Conservation (phyloP, 2,329 filamentous ascomycete genomes). For the Fusarium temperatum region DNA sequence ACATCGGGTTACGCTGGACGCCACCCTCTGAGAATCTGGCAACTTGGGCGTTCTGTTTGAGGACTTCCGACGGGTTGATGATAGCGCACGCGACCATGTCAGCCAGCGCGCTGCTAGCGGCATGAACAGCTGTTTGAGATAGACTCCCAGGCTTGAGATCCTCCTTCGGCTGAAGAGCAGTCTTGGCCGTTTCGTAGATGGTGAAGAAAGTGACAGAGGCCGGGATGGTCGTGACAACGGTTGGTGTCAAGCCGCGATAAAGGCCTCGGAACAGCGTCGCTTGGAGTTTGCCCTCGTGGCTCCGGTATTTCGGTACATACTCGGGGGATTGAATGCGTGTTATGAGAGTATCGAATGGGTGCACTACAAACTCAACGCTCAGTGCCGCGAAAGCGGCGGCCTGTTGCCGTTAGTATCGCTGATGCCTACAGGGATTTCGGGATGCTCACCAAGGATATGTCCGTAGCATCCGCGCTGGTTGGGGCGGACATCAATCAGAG, state of each 20-base stretch:
- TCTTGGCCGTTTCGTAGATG: conserved; percentile 19
- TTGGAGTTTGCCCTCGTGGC: conserved; percentile 6
- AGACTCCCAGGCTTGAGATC: neutral
- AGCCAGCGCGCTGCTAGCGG: conserved; percentile 15
- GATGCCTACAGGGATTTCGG: accelerated
- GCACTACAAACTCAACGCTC: conserved; percentile 25
- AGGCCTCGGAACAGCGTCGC: conserved; percentile 5
- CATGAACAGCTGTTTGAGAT: conserved; percentile 9
- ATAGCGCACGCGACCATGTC: conserved; percentile 29
- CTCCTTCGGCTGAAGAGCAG: neutral
- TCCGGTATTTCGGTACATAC: conserved; percentile 12
- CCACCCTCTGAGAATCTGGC: conserved; percentile 11
- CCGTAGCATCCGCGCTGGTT: conserved; percentile 13
- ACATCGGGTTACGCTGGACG: neutral
- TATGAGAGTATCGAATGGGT: conserved; percentile 28
- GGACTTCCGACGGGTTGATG: conserved; percentile 27
- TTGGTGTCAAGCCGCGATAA: conserved; percentile 21
- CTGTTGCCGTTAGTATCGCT: neutral
- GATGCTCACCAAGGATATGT: conserved; percentile 13
- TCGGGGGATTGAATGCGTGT: conserved; percentile 21
- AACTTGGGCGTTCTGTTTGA: conserved; percentile 25
- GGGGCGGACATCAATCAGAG: conserved; percentile 4
- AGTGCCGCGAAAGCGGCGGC: conserved; percentile 16
- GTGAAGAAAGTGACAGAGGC: conserved; percentile 24
- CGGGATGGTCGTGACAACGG: conserved; percentile 18